These are phyloP conservation scores for Amylostereum areolatum DNA, from an alignment of 1,284 basidiomycete genomes.

Conservation along the genomic window DNA sequence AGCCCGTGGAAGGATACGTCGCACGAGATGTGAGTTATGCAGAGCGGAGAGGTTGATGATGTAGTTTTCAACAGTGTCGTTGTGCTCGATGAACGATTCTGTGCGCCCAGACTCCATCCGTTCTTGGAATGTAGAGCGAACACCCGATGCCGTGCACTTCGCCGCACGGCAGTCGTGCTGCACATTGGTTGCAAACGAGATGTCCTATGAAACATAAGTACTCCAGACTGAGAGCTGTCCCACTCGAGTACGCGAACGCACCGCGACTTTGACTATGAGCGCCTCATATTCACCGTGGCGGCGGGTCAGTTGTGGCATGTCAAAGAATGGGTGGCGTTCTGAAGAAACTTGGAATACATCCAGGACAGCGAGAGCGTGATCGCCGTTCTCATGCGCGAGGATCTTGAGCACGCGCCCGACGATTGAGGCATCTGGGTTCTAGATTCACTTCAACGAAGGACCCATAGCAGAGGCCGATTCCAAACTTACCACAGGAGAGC, in stretches of 20 bases:
- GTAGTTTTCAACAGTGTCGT: constrained; percentile 14
- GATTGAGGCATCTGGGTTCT: neutral
- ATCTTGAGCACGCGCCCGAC: constrained; percentile 5
- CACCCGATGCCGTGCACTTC: constrained; percentile 14
- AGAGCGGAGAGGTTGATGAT: constrained; percentile 27
- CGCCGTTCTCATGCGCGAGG: neutral
- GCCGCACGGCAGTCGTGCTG: constrained; percentile 16
- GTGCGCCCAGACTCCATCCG: constrained; percentile 15
- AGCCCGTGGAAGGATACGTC: constrained; percentile 29
- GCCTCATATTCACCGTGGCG: constrained; percentile 5
- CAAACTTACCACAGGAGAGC: constrained; percentile 5
- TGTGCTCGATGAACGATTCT: constrained; percentile 19
- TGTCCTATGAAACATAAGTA: too few species aligned
- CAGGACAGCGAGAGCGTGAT: neutral
- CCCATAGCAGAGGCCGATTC: too few species aligned
- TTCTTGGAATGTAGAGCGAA: constrained; percentile 21
- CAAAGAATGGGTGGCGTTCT: constrained; percentile 3
- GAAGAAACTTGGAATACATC: constrained; percentile 1
- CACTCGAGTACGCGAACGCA: too few species aligned
- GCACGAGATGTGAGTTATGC: constrained; percentile 26
- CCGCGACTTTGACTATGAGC: constrained; percentile 4
- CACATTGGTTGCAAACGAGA: constrained; percentile 18
- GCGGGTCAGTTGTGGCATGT: constrained; percentile 3
- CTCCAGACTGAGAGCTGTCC: too few species aligned
- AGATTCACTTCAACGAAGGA: neutral